These are phyloP conservation scores for Hemileccinum rubropunctum DNA, from an alignment of 768 basidiomycete genomes.

Conservation along the genomic window DNA sequence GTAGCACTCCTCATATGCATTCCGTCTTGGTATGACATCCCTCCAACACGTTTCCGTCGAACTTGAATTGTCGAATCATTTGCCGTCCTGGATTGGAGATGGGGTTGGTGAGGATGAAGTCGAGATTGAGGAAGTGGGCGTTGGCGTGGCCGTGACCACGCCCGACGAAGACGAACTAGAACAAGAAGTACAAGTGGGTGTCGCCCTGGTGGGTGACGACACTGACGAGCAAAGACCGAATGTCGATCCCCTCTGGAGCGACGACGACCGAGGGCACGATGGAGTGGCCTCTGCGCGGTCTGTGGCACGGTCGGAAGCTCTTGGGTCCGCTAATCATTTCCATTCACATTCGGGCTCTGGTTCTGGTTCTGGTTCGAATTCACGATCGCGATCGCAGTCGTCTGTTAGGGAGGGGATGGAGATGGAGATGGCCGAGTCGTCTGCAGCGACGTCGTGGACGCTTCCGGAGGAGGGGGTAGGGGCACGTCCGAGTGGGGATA, in stretches of 20 bases:
- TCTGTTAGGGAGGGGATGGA: conserved; percentile 14
- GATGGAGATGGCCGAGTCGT: conserved; percentile 15
- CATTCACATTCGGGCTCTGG: neutral
- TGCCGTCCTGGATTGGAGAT: conserved; percentile 1
- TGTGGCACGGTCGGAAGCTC: neutral
- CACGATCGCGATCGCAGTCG: conserved; percentile 12
- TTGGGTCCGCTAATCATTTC: neutral
- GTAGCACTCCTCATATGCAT: conserved; percentile 15
- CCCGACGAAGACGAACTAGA: conserved; percentile 5
- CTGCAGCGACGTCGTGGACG: conserved; percentile 29
- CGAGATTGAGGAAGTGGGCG: conserved; percentile 1
- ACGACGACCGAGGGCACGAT: neutral
- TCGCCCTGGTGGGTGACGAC: neutral
- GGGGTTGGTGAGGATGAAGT: neutral
- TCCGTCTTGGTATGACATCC: conserved; percentile 24
- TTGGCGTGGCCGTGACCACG: conserved; percentile 16
- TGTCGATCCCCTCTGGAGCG: neutral
- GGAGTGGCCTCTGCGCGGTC: neutral
- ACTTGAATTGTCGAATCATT: conserved; percentile 5
- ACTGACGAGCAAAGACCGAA: neutral
- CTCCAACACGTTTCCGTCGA: conserved; percentile 23
- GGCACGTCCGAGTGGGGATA: conserved; percentile 1
- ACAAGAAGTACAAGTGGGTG: neutral
- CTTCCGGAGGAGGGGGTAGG: conserved; percentile 11
- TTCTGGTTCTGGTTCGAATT: conserved; percentile 9